Percentiles rank a stretch among this genome's conserved stretches.
Conservation (phyloP, 2,329 filamentous ascomycete genomes). For the Cladophialophora yegresii region DNA sequence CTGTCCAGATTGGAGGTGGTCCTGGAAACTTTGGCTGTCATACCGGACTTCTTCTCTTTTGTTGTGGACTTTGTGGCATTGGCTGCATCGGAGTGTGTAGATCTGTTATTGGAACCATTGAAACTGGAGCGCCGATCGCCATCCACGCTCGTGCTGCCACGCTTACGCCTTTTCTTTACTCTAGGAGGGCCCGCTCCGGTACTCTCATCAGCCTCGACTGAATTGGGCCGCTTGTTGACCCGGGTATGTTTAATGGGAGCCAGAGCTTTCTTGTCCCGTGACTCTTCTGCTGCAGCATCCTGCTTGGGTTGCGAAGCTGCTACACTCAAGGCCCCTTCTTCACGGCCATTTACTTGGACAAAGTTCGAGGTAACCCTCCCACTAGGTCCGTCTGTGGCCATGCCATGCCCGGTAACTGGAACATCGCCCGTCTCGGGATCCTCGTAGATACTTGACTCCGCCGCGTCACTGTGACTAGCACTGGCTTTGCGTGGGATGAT, state of each 20-base stretch:
- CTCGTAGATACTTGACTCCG: constrained; percentile 20
- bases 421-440: constrained; percentile 13
- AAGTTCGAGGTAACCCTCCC: not conserved
- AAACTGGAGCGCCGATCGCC: not conserved
- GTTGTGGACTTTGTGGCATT: not conserved
- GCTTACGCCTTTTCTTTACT: not conserved
- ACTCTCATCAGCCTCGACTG: not conserved
- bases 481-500: not conserved
- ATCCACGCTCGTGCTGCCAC: constrained; percentile 1
- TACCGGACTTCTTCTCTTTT: not conserved
- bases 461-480: not conserved
- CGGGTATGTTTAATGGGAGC: not conserved
- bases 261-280: not conserved
- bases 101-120: not conserved
- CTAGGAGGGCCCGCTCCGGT: not conserved
- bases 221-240: not conserved
- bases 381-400: not conserved
- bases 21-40: constrained; percentile 2
- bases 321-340: constrained; percentile 1
- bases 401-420: not conserved
- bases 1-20: constrained; percentile 26
- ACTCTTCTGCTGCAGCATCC: not conserved
- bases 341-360: constrained; percentile 3
- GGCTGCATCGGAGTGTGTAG: not conserved
- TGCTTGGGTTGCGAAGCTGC: not conserved